Base-by-base conservation (phyloP, 192 early-diverging fungal genomes). In the Coemansia sp. region DNA sequence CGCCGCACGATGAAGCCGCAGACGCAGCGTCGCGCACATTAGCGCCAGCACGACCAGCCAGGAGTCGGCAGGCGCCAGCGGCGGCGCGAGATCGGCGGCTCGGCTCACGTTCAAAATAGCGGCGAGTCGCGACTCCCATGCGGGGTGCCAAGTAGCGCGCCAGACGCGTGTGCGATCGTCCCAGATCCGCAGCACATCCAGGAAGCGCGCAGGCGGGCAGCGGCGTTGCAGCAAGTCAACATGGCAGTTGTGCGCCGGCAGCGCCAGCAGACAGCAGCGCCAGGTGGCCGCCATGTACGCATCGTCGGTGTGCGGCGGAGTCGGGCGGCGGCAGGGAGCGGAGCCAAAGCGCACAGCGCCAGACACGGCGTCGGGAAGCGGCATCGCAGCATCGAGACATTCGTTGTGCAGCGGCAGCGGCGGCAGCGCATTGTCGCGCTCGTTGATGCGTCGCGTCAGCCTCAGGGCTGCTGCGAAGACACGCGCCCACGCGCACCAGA, bases 401-500 rank as follows among this genome's bases (percentile, higher is more conserved):
- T 69, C 42, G 61, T 75, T 73, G 70, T 80, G 78, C 22, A n/a
- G 18, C 6, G 78, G 72, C 36, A 72, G 15, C 41, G 65, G 73
- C 8, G 78, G 78, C 64, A 55, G 21, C 21, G 10, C 8, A 1
- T 1, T 12, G 18, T 54, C n/a, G 26, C 18, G 16, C 37, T 39
- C 41, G 59, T 39, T 61, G 11, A 72, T 3, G 11, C 70, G 51
- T 1, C 48, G 57, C 18, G 60, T 45, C 40, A 72, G 64, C n/a
- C 54, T 47, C 65, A 72, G 78, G 12, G 78, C 78, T 0, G 73
- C 73, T 0, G 66, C 65, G 36, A 73, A 57, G 12, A 58, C 21
- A 42, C 69, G 59, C 18, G 52, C 49, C 78, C 73, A 80, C 40
- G 66, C 61, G 46, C 66, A 56, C 78, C 78, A 80, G 63, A 69